A percentile compares a stretch with the other conserved stretches of the same genome.
Evolutionary conservation across 805 yeast species (phyloP).

Genomic region (Pichia paraexigua): DNA sequence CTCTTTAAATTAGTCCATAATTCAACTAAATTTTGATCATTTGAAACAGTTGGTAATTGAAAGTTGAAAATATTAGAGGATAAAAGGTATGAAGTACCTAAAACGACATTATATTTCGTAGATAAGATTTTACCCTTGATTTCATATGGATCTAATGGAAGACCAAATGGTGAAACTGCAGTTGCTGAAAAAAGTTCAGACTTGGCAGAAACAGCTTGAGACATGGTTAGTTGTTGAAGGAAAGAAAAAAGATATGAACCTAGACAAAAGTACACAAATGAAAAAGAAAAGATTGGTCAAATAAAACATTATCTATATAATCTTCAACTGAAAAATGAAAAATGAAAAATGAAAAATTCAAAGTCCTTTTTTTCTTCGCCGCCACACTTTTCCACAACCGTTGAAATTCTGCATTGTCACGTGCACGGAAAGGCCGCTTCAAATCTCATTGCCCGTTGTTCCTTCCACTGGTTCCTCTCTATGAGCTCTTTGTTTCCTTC

Average conservation of each 20-base stretch:
- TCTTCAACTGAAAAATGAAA: not conserved
- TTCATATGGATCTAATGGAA: constrained; percentile 47
- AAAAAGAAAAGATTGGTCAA: not conserved
- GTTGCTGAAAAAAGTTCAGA: constrained; percentile 31
- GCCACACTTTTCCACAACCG: not conserved
- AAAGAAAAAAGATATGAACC: not conserved
- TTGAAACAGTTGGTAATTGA: constrained; percentile 16
- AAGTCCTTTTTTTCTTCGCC: not conserved
- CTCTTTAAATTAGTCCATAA: constrained; percentile 51
- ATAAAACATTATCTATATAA: not conserved
- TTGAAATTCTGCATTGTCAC: constrained; percentile 6
- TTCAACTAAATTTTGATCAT: constrained; percentile 46
- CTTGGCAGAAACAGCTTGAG: constrained; percentile 7
- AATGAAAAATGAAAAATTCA: not conserved
- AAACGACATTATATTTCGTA: constrained; percentile 46
- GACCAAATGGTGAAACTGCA: constrained; percentile 48
- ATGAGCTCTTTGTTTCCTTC: not conserved
- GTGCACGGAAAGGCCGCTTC: constrained; percentile 1
- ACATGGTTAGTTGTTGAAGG: constrained; percentile 12
- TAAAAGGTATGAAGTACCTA: constrained; percentile 46
- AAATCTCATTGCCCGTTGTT: not conserved
- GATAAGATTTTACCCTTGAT: constrained; percentile 43
- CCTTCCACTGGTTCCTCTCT: not conserved
- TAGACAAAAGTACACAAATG: not conserved
- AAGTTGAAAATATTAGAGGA: constrained; percentile 57